phyloP scores from a whole-genome alignment of 257 asterid species.

The Nemophila menziesii region DNA sequence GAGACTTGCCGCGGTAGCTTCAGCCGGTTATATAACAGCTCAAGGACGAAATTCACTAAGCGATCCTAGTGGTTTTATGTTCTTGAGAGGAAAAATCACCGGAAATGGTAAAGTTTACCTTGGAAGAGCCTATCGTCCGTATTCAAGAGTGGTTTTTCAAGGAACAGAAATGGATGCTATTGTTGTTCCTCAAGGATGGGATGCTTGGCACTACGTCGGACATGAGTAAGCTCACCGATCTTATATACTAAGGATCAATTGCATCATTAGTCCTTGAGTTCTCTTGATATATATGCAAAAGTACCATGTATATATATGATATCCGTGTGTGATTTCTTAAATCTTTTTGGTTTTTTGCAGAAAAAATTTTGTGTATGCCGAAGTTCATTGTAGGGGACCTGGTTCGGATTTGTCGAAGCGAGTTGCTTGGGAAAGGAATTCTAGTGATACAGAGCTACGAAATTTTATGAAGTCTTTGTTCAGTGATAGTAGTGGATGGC shows the following conservation, averaged over 20 bases:
- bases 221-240: conserved; percentile 7
- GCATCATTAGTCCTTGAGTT: background rate
- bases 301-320: too few species aligned
- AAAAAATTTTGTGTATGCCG: conserved; percentile 9
- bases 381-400: conserved; percentile 8
- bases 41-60: conserved; percentile 17
- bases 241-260: background rate
- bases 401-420: conserved; percentile 19
- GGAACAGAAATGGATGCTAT: background rate
- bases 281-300: too few species aligned
- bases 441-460: background rate
- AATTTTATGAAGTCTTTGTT: background rate
- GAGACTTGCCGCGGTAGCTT: background rate
- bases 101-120: conserved; percentile 8
- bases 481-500: background rate
- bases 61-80: conserved; percentile 11
- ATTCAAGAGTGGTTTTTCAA: conserved; percentile 7
- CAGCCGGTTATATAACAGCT: conserved; percentile 29
- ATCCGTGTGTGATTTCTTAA: too few species aligned
- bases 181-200: conserved; percentile 13
- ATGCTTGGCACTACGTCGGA: conserved; percentile 12
- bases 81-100: conserved; percentile 6
- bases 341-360: background rate
- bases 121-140: conserved; percentile 13
- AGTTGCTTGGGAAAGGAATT: conserved; percentile 29